These are phyloP conservation scores for Aspergillus carlsbadensis DNA, from an alignment of 495 filamentous ascomycete genomes.

Conservation along the genomic window DNA sequence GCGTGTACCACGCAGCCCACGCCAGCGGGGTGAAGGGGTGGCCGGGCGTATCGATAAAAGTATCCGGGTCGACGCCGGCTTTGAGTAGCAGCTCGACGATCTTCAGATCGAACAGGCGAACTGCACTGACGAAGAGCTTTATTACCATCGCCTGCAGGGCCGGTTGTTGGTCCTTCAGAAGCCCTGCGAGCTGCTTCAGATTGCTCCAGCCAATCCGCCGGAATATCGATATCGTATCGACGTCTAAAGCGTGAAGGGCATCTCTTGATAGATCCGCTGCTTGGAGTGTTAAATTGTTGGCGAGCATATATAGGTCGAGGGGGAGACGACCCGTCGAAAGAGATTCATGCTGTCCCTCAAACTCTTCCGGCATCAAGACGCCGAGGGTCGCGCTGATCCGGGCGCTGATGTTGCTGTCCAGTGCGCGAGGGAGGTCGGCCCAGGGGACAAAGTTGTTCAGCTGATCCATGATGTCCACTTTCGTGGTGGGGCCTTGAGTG, in stretches of 20 bases:
- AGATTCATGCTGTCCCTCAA: slow-evolving; percentile 3
- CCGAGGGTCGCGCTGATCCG: slow-evolving; percentile 4
- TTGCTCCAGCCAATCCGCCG: slow-evolving; percentile 10
- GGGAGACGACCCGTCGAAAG: not conserved
- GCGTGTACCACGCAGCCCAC: no score
- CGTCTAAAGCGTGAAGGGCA: no score
- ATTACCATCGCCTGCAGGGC: slow-evolving; percentile 11
- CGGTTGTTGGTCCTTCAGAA: slow-evolving; percentile 9
- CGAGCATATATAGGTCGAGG: slow-evolving; percentile 11
- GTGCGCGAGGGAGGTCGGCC: slow-evolving; percentile 1
- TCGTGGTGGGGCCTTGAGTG: not conserved
- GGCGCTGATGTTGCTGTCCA: slow-evolving; percentile 3
- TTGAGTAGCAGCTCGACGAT: slow-evolving; percentile 7
- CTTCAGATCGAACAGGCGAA: slow-evolving; percentile 2
- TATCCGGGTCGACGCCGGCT: not conserved
- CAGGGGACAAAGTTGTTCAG: slow-evolving; percentile 7
- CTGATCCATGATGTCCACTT: slow-evolving; percentile 4
- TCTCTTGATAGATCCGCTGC: not conserved
- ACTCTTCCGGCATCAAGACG: slow-evolving; percentile 16
- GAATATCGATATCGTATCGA: slow-evolving; percentile 5
- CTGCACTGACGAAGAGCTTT: slow-evolving; percentile 12
- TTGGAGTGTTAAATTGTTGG: slow-evolving; percentile 9
- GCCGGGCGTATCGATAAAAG: no score
- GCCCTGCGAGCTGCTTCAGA: not conserved
- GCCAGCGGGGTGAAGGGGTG: no score